Base-by-base conservation (phyloP, 2,329 filamentous ascomycete species). In the Stagonosporopsis vannaccii region DNA sequence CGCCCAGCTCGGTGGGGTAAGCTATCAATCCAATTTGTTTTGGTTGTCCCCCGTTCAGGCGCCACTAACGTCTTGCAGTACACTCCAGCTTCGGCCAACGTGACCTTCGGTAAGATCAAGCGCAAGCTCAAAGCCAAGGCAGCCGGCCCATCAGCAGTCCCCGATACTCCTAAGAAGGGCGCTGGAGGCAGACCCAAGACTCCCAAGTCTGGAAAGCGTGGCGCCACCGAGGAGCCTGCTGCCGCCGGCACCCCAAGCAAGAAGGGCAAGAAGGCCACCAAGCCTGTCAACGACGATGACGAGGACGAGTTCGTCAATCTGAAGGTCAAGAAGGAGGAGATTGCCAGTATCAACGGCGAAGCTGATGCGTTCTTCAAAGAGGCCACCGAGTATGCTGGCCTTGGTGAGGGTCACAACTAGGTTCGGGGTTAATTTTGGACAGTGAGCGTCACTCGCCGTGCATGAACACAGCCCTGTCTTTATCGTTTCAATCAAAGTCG, bases 81-180 rank as follows among this genome's bases (percentile, higher is more conserved):
- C 60, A 72, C 72, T 2, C 20, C 49, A 1, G 61, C 52, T 26
- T 64, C 59, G 52, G 71, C 72, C 7, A 28, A 43, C 44, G 64
- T 72, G 25, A 76, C 66, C 22, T 46, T 76, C 2, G 65, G 68
- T 49, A 73, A 68, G 4, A 66, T 76, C 53, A 74, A 71, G 52
- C 60, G 61, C 23, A 75, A 76, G 51, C 55, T 75, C 42, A 71
- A 63, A 23, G 9, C 22, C 3, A 59, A 59, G 23, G 66, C 61
- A n/a, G 54, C 57, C 13, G 41, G 39, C 1, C 13, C 32, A 11
- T 32, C 55, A 7, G 49, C 20, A n/a, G 39, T 39, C 41, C 25
- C 39, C 12, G 36, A 32, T 2, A 69, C 68, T 1, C 68, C 70
- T 36, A 74, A 65, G 61, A 69, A 69, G 41, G 5, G 46, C 0